Evolutionary conservation across 192 early-diverging fungal species (phyloP).

Genomic region (Backusella parvicylindrica): DNA sequence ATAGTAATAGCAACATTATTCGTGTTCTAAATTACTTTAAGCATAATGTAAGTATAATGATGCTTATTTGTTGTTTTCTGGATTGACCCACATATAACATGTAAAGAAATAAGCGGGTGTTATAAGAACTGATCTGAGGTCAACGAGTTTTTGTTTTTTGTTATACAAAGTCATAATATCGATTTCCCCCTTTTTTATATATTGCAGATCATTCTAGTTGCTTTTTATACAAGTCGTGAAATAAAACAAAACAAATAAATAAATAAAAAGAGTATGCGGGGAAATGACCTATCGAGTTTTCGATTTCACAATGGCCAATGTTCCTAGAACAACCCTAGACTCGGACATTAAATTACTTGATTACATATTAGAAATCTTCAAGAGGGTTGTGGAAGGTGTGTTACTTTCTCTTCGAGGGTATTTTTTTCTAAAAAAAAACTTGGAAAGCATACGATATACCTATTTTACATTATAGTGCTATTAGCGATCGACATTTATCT

Average conservation of each 20-base stretch:
- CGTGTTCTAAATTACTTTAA: neutral
- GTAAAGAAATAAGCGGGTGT: neutral
- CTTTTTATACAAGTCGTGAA: neutral
- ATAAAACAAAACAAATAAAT: neutral
- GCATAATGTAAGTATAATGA: neutral
- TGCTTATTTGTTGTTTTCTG: neutral
- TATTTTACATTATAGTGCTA: neutral
- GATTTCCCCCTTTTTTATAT: neutral
- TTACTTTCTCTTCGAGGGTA: neutral
- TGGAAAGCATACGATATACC: neutral
- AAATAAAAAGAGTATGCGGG: neutral
- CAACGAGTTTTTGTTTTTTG: neutral
- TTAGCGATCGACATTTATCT: neutral
- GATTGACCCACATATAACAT: neutral
- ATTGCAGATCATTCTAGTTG: neutral
- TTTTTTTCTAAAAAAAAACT: neutral
- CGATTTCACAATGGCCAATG: neutral
- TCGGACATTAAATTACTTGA: neutral
- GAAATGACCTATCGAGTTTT: neutral
- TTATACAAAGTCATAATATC: neutral
- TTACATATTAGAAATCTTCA: neutral
- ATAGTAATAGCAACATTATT: neutral
- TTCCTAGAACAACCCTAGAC: neutral
- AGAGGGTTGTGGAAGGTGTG: neutral
- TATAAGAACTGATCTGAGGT: conserved; percentile 3